Evolutionary conservation across 2,329 filamentous ascomycete genomes (phyloP), one percentile per base, ranked within the genome.

Genomic region (Arthroderma sp.): DNA sequence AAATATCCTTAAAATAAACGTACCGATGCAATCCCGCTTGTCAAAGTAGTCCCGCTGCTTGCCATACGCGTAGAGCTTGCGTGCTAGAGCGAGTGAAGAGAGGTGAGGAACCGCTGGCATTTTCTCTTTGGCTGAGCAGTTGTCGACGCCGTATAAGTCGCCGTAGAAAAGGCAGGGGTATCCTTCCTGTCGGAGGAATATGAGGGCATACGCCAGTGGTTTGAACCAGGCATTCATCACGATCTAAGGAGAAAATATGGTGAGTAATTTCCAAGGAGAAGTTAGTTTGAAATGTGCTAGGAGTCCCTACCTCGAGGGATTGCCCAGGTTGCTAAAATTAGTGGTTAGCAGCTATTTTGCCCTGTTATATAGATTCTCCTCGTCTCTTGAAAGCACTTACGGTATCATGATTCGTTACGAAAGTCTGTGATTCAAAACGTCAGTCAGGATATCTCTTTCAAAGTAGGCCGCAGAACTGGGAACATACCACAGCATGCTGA

Each of bases 341-440:
- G 15, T 22, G 15, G 3, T 22, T 22, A 22, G 15, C 15, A 22
- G 15, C 15, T 3, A 22, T 22, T 22, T 22, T 22, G 15, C 15
- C 3, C 3, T 22, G 15, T 22, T 22, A 22, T 22, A 22, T 22
- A 22, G 15, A 22, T 22, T 22, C 15, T 3, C 15, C 15, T 22
- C 15, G 15, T 22, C 15, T 22, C 15, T 22, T 22, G 15, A 22
- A 28, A 7, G 29, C 6, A 54, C 62, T 51, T 58, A 65, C 65
- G 0, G 81, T 85, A 57, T 86, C 82, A 63, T 85, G 82, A 60
- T 83, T 85, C 61, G 77, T 77, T 1, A 85, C 79, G 4, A 84
- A 71, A 0, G 80, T 84, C 62, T 75, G 15, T 6, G 15, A 9
- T 40, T n/a, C n/a, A n/a, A n/a, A n/a, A 38, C 6, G 28, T 47